A percentile compares a stretch with the other conserved stretches of the same genome.
These are phyloP conservation scores for Diaporthe australafricana DNA, from an alignment of 2,329 filamentous ascomycete genomes.

Conservation along the genomic window DNA sequence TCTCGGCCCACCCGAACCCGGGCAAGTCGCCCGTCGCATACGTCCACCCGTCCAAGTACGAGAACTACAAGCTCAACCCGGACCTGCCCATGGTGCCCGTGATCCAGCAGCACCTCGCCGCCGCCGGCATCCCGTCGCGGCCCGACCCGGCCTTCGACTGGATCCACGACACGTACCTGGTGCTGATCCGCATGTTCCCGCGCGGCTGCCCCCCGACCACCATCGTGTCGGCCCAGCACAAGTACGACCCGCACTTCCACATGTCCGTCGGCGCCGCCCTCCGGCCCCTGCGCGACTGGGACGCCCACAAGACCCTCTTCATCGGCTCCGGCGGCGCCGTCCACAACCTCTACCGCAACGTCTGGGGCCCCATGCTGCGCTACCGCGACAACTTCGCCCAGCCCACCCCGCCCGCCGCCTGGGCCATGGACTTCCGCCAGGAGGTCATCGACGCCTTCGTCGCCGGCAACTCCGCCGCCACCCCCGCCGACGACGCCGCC, in stretches of 20 bases:
- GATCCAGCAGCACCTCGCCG: constrained; percentile 61
- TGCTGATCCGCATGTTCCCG: constrained; percentile 78
- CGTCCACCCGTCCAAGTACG: constrained; percentile 74
- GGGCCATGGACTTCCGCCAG: constrained; percentile 75
- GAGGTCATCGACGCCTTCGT: constrained; percentile 70
- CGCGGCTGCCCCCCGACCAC: constrained; percentile 73
- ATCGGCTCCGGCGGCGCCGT: constrained; percentile 72
- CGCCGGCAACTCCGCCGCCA: constrained; percentile 50
- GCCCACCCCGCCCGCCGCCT: constrained; percentile 66
- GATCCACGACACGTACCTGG: constrained; percentile 79
- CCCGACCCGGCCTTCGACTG: constrained; percentile 71
- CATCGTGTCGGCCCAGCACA: constrained; percentile 55
- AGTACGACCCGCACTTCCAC: constrained; percentile 56
- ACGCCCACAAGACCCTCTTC: constrained; percentile 60
- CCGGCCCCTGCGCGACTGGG: constrained; percentile 63
- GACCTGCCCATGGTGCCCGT: constrained; percentile 65
- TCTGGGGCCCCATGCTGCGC: constrained; percentile 73
- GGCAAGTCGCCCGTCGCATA: constrained; percentile 74
- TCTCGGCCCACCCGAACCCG: constrained; percentile 70
- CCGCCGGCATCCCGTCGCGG: constrained; percentile 64
- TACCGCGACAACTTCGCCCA: constrained; percentile 73
- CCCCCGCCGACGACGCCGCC: constrained; percentile 35
- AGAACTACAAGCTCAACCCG: constrained; percentile 69
- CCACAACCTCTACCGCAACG: constrained; percentile 77
- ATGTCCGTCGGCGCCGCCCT: constrained; percentile 68